phyloP scores from a whole-genome alignment of 768 basidiomycete species.

The Gautieria morchelliformis region DNA sequence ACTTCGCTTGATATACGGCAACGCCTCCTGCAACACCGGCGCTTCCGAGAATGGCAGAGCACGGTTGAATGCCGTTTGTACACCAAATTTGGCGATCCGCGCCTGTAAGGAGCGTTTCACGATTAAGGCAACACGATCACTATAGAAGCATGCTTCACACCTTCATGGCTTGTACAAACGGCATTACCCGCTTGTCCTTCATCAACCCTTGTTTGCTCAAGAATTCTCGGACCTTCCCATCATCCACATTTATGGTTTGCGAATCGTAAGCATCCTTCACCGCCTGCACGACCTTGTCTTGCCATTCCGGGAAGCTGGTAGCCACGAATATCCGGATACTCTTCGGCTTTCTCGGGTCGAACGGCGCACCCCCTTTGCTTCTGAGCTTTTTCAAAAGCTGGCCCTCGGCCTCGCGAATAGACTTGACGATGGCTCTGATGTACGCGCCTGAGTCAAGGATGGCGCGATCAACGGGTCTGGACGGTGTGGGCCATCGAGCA shows the following conservation, averaged over 20 bases:
- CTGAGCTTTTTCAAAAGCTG: slow-evolving; percentile 73
- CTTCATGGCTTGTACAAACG: slow-evolving; percentile 90
- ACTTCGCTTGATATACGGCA: slow-evolving; percentile 75
- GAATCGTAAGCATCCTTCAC: slow-evolving; percentile 59
- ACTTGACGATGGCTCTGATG: slow-evolving; percentile 87
- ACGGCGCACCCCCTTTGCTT: slow-evolving; percentile 45
- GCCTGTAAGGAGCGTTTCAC: slow-evolving; percentile 38
- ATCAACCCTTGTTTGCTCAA: slow-evolving; percentile 67
- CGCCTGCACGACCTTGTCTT: slow-evolving; percentile 69
- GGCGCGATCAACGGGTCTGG: slow-evolving; percentile 47
- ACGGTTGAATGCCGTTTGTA: slow-evolving; percentile 71
- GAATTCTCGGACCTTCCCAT: slow-evolving; percentile 61
- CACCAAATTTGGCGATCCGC: slow-evolving; percentile 71
- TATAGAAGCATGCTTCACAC: slow-evolving; percentile 30
- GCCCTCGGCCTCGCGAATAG: slow-evolving; percentile 81
- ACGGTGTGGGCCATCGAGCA: slow-evolving; percentile 73
- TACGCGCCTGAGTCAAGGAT: slow-evolving; percentile 69
- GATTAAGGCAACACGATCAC: slow-evolving; percentile 1
- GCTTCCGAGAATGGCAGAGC: slow-evolving; percentile 76
- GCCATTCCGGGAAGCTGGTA: slow-evolving; percentile 88
- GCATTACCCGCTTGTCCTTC: slow-evolving; percentile 96
- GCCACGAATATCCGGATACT: slow-evolving; percentile 86
- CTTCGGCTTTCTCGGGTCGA: slow-evolving; percentile 81
- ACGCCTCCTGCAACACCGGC: slow-evolving; percentile 56
- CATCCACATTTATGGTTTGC: slow-evolving; percentile 62